Base-by-base conservation (phyloP, 495 filamentous ascomycete species). In the Aspergillus olivimuriae region DNA sequence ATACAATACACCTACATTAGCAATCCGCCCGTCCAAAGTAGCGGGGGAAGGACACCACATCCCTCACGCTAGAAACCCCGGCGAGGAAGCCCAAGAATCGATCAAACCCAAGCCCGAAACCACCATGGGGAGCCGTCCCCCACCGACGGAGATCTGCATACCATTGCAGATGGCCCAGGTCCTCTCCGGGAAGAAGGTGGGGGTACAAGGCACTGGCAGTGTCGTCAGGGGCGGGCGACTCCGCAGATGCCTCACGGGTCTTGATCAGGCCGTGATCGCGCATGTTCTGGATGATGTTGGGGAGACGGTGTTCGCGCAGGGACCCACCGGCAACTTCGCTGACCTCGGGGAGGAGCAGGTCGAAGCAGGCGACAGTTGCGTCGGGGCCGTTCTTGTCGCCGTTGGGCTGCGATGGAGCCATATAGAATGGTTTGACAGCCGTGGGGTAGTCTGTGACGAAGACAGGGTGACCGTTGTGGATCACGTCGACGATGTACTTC, bases 21-120 rank as follows among this genome's bases (percentile, higher is more conserved):
- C 89, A 94, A 62, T 95, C 90, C 57, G 90, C 94, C 44, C 87
- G 80, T n/a, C 87, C 87, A 57, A 81, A 79, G 78, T 88, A 94
- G 52, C 92, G 77, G 34, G 92, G 92, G 60, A 96, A 98, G 15
- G 87, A 74, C 28, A 94, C 84, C 16, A 86, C 74, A 60, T 98
- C 92, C 53, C 89, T 77, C 49, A 98, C 80, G 51, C 89, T 95
- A 39, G 77, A 74, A 14, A 91, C 79, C 3, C 89, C 90, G 11
- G 86, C 75, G 46, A 98, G 73, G 65, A 95, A 97, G 48, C 81
- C 78, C 51, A 98, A 60, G 41, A 97, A 74, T 32, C 92, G 77
- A 69, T 98, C 92, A 60, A 96, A 94, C 1, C 92, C 92, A 39
- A 97, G 59, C 2, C 92, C 92, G 66, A 96, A 98, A 2, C 92